A percentile compares a stretch with the other conserved stretches of the same genome.
phyloP scores from a whole-genome alignment of 352 stramenopile genomes.

The Phytophthora cryptogea region DNA sequence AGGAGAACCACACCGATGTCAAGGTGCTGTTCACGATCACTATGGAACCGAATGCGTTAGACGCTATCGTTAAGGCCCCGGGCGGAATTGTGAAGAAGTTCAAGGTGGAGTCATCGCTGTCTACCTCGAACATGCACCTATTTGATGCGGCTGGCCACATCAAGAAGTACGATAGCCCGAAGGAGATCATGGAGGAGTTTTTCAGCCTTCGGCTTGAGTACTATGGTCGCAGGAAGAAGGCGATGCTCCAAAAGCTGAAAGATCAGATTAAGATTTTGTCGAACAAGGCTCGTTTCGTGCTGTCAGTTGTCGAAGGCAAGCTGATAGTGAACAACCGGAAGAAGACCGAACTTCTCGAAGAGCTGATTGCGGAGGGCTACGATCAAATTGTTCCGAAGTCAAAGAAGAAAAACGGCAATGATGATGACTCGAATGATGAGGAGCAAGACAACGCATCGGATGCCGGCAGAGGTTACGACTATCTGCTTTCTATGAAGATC shows the following conservation, averaged over 20 bases:
- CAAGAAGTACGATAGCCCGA: constrained; percentile 92
- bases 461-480: constrained; percentile 89
- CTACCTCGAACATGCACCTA: constrained; percentile 97
- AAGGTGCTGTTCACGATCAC: constrained; percentile 92
- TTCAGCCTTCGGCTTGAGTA: constrained; percentile 92
- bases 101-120: constrained; percentile 94
- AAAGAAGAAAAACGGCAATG: constrained; percentile 55
- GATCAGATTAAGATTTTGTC: constrained; percentile 91
- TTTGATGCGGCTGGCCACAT: constrained; percentile 93
- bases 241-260: constrained; percentile 87
- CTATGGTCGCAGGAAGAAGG: constrained; percentile 93
- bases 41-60: constrained; percentile 72
- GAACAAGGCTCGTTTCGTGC: constrained; percentile 97
- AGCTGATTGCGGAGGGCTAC: constrained; percentile 92
- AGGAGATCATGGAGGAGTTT: constrained; percentile 95
- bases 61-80: constrained; percentile 64
- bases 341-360: constrained; percentile 91
- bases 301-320: constrained; percentile 91
- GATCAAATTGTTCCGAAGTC: constrained; percentile 61
- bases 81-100: constrained; percentile 94
- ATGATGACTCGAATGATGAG: constrained; percentile 60
- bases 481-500: constrained; percentile 96
- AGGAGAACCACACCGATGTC: constrained; percentile 94
- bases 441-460: constrained; percentile 48
- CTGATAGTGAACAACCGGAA: constrained; percentile 95